phyloP scores from a whole-genome alignment of 2,329 filamentous ascomycete species.

The Exophiala alcalophila region DNA sequence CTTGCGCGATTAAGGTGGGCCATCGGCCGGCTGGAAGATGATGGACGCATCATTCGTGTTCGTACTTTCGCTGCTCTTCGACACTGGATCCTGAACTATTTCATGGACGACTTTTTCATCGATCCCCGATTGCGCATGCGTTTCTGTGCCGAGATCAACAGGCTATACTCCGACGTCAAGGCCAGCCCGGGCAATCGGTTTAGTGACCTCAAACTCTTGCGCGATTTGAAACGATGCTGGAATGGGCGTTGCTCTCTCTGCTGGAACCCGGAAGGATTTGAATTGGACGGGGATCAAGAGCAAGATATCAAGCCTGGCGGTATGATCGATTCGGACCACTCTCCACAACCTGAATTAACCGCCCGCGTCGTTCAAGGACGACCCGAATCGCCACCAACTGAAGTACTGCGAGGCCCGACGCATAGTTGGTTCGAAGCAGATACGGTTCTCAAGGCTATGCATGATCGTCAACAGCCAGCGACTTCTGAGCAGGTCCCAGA shows the following conservation, averaged over 20 bases:
- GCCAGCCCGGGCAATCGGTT: conserved; percentile 52
- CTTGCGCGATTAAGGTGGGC: conserved; percentile 86
- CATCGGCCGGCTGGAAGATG: conserved; percentile 72
- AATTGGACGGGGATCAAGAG: conserved; percentile 59
- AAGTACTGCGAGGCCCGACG: conserved; percentile 15
- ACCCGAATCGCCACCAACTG: conserved; percentile 10
- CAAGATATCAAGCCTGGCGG: conserved; percentile 73
- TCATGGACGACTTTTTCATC: conserved; percentile 85
- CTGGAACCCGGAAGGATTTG: conserved; percentile 74
- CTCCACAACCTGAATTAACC: conserved; percentile 3
- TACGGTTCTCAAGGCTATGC: conserved; percentile 44
- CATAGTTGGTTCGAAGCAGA: conserved; percentile 25
- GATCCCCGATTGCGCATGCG: conserved; percentile 69
- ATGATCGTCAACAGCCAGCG: conserved; percentile 24
- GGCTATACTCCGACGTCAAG: conserved; percentile 53
- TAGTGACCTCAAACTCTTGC: conserved; percentile 78
- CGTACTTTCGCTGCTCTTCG: conserved; percentile 91
- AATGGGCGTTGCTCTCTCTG: conserved; percentile 82
- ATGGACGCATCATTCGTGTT: conserved; percentile 89
- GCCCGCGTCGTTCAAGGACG: conserved; percentile 1
- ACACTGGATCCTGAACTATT: conserved; percentile 98
- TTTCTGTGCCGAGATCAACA: conserved; percentile 80
- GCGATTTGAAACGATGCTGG: conserved; percentile 97
- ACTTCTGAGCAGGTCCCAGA: conserved; percentile 30
- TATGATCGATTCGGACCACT: conserved; percentile 51